A percentile compares a stretch with the other conserved stretches of the same genome.
Conservation (phyloP, 257 asterid species). For the Penstemon davidsonii region DNA sequence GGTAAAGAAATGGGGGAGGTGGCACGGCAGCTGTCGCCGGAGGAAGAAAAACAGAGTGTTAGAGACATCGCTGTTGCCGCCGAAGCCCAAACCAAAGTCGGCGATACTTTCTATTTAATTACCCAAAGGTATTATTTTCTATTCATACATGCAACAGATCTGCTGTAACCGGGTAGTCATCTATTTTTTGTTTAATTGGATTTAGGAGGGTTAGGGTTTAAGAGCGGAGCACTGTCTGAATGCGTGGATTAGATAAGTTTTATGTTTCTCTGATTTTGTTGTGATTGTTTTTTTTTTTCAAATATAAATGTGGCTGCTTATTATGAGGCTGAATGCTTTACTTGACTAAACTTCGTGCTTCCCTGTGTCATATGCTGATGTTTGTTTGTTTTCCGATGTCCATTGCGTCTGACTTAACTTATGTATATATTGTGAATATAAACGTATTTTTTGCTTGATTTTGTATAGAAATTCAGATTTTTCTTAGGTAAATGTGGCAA, state of each 20-base stretch:
- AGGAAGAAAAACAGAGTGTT: constrained; percentile 79
- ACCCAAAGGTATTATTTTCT: constrained; percentile 61
- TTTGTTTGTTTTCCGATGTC: not conserved
- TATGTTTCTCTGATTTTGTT: not conserved
- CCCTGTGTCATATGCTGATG: not conserved
- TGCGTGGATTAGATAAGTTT: constrained; percentile 8
- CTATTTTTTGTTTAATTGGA: constrained; percentile 5
- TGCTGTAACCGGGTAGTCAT: constrained; percentile 1
- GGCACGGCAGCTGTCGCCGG: constrained; percentile 73
- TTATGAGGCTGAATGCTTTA: constrained; percentile 25
- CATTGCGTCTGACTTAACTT: not conserved
- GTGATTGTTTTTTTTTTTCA: not conserved
- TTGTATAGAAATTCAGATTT: not conserved
- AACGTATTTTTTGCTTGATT: constrained; percentile 19
- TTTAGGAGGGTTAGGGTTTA: constrained; percentile 42
- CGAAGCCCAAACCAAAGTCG: constrained; percentile 80
- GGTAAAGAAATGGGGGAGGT: constrained; percentile 61
- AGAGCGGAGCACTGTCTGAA: constrained; percentile 15
- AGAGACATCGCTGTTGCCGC: constrained; percentile 76
- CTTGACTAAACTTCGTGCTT: constrained; percentile 1
- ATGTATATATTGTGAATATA: not conserved
- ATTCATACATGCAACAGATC: constrained; percentile 23
- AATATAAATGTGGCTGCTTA: constrained; percentile 21
- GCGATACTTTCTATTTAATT: constrained; percentile 82
- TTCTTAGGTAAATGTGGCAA: not conserved